Base-by-base conservation (phyloP, 805 yeast genomes). In the Nakazawaea populi region DNA sequence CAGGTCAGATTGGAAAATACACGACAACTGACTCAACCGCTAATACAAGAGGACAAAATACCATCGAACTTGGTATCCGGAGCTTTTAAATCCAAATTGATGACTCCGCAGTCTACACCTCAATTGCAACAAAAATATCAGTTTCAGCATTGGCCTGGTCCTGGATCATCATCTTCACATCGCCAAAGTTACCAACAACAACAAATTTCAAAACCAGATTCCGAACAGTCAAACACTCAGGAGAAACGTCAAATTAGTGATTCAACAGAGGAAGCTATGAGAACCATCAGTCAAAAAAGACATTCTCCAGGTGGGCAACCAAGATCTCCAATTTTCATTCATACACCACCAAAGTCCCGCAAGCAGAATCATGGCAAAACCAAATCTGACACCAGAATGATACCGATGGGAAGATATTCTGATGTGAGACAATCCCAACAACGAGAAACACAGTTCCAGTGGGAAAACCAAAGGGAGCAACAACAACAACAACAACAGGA, bases 101-200 rank as follows among this genome's bases (percentile, higher is more conserved):
- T 41, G 31, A n/a, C 42, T 14, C 42, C 47, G 18, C 52, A 31
- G 34, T 4, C 37, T 12, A 28, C 50, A 35, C 47, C 30, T 28
- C 46, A 39, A 29, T 31, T n/a, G 8, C 45, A 31, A 38, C 47
- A 61, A 37, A 66, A 64, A 38, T 67, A 56, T 50, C 69, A 67
- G 47, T 68, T 68, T 51, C 70, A 68, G 45, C 69, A 67, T 49
- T 68, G 70, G 70, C 52, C 61, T 8, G 70, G 66, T 3, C 69
- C 70, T 1, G 30, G 24, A 7, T 24, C 29, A 8, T 28, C 43
- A 6, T 27, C 10, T 40, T 24, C 31, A 40, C 30, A 10, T 10
- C 8, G 18, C 10, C 40, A 37, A 37, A 6, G 8, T 10, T 12
- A 12, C 10, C 14, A 37, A 37, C 14, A 37, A 37, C 35, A 32